Evolutionary conservation across 441 rosid species (phyloP).

Genomic region (Gossypium aridum): DNA sequence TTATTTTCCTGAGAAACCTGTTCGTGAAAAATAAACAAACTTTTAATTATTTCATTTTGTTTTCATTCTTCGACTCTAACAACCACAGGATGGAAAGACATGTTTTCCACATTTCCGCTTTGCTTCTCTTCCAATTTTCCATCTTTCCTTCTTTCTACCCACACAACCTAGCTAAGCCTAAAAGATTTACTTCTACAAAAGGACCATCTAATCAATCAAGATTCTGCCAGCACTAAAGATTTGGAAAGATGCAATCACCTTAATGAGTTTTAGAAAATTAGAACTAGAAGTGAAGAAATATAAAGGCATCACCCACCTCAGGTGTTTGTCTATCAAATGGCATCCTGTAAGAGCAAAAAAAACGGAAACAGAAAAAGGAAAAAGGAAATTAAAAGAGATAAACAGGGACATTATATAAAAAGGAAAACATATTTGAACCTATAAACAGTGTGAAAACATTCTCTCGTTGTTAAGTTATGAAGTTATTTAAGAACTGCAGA

Average conservation of each 20-base stretch:
- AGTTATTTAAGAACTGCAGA: not conserved
- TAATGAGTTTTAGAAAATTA: not conserved
- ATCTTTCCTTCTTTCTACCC: not conserved
- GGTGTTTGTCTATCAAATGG: slow-evolving; percentile 52
- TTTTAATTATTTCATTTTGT: not conserved
- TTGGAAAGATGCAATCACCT: not conserved
- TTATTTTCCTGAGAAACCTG: slow-evolving; percentile 70
- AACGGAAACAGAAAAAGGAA: slow-evolving; percentile 6
- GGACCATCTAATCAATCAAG: not conserved
- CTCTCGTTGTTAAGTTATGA: not conserved
- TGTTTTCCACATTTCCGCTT: not conserved
- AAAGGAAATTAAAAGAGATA: slow-evolving; percentile 8
- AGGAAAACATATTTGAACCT: not conserved
- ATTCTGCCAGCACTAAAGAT: not conserved
- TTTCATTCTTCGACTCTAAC: not conserved
- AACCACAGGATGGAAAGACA: not conserved
- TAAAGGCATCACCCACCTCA: slow-evolving; percentile 42
- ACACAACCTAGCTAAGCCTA: not conserved
- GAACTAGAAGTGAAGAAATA: not conserved
- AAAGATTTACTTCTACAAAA: not conserved
- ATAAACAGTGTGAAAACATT: not conserved
- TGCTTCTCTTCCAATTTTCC: not conserved
- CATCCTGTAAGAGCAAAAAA: slow-evolving; percentile 45
- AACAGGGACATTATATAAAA: not conserved
- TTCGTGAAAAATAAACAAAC: slow-evolving; percentile 15